A percentile compares a stretch with the other conserved stretches of the same genome.
Evolutionary conservation across 176 grass and related monocot genomes (phyloP).

Genomic region (Musa schizocarpa): DNA sequence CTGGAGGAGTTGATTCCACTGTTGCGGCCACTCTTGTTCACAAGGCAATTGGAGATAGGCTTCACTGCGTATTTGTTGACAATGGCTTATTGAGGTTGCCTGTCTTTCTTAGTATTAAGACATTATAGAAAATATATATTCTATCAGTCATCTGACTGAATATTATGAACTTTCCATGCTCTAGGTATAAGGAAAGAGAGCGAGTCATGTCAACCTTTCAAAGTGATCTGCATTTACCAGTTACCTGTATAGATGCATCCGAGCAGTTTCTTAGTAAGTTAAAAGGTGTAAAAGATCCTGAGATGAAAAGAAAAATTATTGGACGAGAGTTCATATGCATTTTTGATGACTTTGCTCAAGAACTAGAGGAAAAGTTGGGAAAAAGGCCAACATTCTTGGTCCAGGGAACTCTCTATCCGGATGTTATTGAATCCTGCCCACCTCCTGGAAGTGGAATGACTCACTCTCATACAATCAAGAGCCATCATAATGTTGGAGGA

Average conservation of each 20-base stretch:
- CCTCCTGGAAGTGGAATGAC: conserved; percentile 69
- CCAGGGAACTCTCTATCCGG: conserved; percentile 85
- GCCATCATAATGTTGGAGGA: conserved; percentile 92
- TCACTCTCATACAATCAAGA: conserved; percentile 91
- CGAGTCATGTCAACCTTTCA: conserved; percentile 75
- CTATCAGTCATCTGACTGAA: not conserved
- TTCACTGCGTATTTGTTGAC: conserved; percentile 91
- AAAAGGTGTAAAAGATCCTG: conserved; percentile 74
- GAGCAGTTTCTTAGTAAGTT: conserved; percentile 72
- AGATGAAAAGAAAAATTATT: conserved; percentile 87
- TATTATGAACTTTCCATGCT: not conserved
- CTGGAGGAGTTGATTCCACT: conserved; percentile 83
- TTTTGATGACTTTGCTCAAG: conserved; percentile 76
- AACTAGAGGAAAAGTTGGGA: conserved; percentile 46
- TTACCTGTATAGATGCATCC: conserved; percentile 71
- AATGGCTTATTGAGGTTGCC: conserved; percentile 69
- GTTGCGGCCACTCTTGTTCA: conserved; percentile 82
- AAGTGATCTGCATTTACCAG: conserved; percentile 63
- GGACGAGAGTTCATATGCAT: conserved; percentile 72
- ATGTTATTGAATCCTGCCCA: conserved; percentile 88
- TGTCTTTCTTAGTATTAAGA: not conserved
- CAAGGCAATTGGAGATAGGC: conserved; percentile 67
- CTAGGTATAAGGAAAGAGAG: conserved; percentile 78
- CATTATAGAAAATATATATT: not conserved
- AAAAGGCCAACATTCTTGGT: conserved; percentile 61